Evolutionary conservation across 768 basidiomycete species (phyloP).

Genomic region (Mrakia hoshinonis): DNA sequence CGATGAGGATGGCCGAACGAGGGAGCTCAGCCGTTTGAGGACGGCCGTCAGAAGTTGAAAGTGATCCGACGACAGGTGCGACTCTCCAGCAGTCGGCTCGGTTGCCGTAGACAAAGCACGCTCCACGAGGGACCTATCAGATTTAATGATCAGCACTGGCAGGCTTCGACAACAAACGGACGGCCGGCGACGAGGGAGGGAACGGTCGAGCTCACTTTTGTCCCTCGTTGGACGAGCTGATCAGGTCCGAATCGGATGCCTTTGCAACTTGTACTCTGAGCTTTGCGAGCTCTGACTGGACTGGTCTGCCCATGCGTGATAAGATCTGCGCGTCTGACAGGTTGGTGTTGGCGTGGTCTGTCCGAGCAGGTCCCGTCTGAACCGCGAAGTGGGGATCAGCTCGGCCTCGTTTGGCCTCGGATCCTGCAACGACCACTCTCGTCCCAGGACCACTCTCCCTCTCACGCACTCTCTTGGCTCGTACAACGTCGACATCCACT

Average conservation of each 20-base stretch:
- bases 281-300: background rate
- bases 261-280: background rate
- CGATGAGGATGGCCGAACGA: background rate
- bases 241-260: background rate
- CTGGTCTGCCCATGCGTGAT: background rate
- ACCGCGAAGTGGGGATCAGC: no score
- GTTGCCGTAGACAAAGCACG: background rate
- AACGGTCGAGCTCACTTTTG: slow-evolving; percentile 2
- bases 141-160: background rate
- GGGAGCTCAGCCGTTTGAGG: slow-evolving; percentile 3
- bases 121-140: background rate
- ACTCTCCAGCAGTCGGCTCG: background rate
- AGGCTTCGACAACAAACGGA: background rate
- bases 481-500: no score
- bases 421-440: no score
- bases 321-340: no score
- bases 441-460: no score
- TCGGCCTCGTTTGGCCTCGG: no score
- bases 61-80: slow-evolving; percentile 6
- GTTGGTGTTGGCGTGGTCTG: no score
- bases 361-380: no score
- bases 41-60: slow-evolving; percentile 2
- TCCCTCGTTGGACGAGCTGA: background rate
- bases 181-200: background rate
- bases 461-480: no score